Percentiles rank a stretch among this genome's conserved stretches.
Evolutionary conservation across 2,329 filamentous ascomycete species (phyloP).

Genomic region (Elsinoe perseae): DNA sequence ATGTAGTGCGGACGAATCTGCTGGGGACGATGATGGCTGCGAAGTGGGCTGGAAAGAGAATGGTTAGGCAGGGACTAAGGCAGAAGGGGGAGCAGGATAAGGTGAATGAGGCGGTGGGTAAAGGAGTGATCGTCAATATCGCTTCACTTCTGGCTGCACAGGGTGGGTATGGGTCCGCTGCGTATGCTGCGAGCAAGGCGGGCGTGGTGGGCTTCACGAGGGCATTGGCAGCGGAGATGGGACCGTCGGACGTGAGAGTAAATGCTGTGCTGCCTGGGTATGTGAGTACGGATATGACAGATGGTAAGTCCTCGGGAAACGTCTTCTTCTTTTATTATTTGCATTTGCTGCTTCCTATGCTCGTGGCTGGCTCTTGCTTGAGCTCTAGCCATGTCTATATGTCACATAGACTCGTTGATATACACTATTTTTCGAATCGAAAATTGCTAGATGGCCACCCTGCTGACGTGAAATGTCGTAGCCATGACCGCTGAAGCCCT

Average conservation of each 20-base stretch:
- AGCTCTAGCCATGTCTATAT: neutral
- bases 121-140: constrained; percentile 71
- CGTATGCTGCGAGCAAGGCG: constrained; percentile 34
- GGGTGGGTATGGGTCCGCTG: constrained; percentile 52
- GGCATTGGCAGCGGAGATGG: constrained; percentile 25
- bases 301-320: constrained; percentile 12
- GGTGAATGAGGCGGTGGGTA: neutral
- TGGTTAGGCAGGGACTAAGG: constrained; percentile 35
- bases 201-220: constrained; percentile 21
- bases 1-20: constrained; percentile 63
- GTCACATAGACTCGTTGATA: constrained; percentile 10
- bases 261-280: constrained; percentile 42
- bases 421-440: constrained; percentile 2
- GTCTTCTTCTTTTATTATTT: neutral
- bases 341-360: neutral
- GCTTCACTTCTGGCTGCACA: constrained; percentile 65
- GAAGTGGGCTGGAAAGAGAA: constrained; percentile 42
- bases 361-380: neutral
- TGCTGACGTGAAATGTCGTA: constrained; percentile 26
- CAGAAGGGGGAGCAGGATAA: neutral
- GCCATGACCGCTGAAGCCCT: constrained; percentile 41
- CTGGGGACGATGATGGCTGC: constrained; percentile 57
- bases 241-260: constrained; percentile 56
- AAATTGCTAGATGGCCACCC: constrained; percentile 26
- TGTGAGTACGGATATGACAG: constrained; percentile 23